phyloP scores from a whole-genome alignment of 1,139 yeast species.

The Meyerozyma athensensis region DNA sequence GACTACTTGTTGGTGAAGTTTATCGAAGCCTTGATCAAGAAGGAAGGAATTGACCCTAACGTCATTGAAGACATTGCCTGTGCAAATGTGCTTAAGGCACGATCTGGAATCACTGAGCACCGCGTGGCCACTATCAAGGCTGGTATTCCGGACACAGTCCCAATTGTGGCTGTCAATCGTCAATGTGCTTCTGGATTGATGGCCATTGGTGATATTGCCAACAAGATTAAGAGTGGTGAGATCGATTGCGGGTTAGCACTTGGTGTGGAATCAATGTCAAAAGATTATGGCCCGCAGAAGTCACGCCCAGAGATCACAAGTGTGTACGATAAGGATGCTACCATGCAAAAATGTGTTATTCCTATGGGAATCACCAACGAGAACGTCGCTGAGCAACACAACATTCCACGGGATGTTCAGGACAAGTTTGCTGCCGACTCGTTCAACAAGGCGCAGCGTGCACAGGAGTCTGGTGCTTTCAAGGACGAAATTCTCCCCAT shows the following conservation, averaged over 20 bases:
- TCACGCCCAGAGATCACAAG: conserved; percentile 26
- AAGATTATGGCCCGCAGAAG: conserved; percentile 65
- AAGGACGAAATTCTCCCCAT: conserved; percentile 84
- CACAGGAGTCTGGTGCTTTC: conserved; percentile 68
- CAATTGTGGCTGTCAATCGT: conserved; percentile 82
- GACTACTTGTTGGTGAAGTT: conserved; percentile 69
- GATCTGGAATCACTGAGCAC: conserved; percentile 91
- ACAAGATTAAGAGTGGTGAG: conserved; percentile 81
- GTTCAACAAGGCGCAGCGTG: conserved; percentile 76
- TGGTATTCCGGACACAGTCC: conserved; percentile 52
- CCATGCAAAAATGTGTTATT: conserved; percentile 59
- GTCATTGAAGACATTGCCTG: conserved; percentile 77
- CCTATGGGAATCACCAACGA: conserved; percentile 95
- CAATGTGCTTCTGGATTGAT: conserved; percentile 93
- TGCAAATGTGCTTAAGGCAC: conserved; percentile 85
- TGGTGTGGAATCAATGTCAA: conserved; percentile 92
- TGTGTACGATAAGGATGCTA: conserved; percentile 10
- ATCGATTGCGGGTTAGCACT: conserved; percentile 86
- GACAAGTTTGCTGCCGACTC: conserved; percentile 85
- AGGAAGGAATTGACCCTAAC: conserved; percentile 57
- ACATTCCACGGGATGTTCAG: conserved; percentile 65
- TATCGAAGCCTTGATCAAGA: conserved; percentile 55
- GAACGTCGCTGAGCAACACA: conserved; percentile 62
- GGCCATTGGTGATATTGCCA: conserved; percentile 86
- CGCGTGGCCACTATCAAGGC: conserved; percentile 64